phyloP scores from a whole-genome alignment of 352 stramenopile genomes.

The Peronospora destructor region DNA sequence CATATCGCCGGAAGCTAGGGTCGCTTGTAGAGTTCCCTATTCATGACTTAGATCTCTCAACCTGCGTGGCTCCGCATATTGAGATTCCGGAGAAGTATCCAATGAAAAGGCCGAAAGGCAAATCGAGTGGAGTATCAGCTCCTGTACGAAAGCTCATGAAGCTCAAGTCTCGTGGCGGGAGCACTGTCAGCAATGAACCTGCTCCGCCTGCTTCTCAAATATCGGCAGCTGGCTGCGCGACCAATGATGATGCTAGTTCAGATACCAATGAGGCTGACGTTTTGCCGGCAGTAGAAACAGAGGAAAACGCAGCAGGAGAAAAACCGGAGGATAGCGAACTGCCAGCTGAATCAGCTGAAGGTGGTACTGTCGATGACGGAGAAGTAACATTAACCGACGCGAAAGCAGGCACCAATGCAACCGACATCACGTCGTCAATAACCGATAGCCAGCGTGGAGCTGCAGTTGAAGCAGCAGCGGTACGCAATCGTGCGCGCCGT shows the following conservation, averaged over 20 bases:
- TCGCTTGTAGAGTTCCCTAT: slow-evolving; percentile 95
- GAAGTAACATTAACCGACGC: slow-evolving; percentile 11
- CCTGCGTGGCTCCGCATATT: slow-evolving; percentile 81
- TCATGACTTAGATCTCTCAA: slow-evolving; percentile 89
- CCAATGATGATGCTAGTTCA: slow-evolving; percentile 8
- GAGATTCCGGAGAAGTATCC: slow-evolving; percentile 78
- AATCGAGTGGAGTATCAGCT: slow-evolving; percentile 12
- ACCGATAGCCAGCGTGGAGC: slow-evolving; percentile 24
- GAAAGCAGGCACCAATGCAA: slow-evolving; percentile 7
- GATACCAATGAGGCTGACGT: slow-evolving; percentile 9
- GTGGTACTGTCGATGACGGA: slow-evolving; percentile 8
- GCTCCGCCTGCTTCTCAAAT: slow-evolving; percentile 10
- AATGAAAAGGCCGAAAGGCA: slow-evolving; percentile 43
- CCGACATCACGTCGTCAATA: slow-evolving; percentile 8
- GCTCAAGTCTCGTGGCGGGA: slow-evolving; percentile 25
- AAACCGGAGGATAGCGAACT: slow-evolving; percentile 21
- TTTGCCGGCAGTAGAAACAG: slow-evolving; percentile 6
- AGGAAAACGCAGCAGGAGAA: slow-evolving; percentile 13
- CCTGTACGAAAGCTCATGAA: slow-evolving; percentile 30
- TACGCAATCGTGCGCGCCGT: slow-evolving; percentile 62
- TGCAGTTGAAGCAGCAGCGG: slow-evolving; percentile 28
- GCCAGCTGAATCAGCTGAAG: slow-evolving; percentile 8
- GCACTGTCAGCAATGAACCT: slow-evolving; percentile 18
- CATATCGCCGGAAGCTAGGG: slow-evolving; percentile 78
- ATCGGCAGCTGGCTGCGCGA: slow-evolving; percentile 7